Base-by-base conservation (phyloP, 2,329 filamentous ascomycete genomes). In the Arachnomyces sp. region DNA sequence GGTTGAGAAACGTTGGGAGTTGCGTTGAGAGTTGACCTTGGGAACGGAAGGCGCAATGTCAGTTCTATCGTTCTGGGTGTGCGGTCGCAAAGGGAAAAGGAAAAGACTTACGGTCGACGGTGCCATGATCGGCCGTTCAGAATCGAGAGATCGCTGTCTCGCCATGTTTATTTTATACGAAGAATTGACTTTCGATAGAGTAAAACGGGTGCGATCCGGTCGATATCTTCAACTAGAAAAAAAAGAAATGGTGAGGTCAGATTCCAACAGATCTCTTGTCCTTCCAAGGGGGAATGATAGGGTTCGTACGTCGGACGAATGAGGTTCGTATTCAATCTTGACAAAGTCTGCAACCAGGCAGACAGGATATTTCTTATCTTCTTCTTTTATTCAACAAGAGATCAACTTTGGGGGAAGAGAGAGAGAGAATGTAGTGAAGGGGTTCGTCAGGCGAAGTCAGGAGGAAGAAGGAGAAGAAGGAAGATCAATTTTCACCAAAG, bases 71-170 rank as follows among this genome's bases (percentile, higher is more conserved):
- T 2, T 8, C 21, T 31, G 17, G 34, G 12, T 11, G 28, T 37
- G 28, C 32, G 39, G 31, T 36, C 34, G 37, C n/a, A 25, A 21
- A 16, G 18, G n/a, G 21, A 31, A 39, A 49, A 42, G 35, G 38
- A 40, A 41, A 29, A 33, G 28, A 36, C 37, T 16, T 40, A 30
- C 16, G 29, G 31, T 73, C 44, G 68, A 72, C 34, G 68, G 67
- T 33, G 70, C 64, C 69, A 76, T 74, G 45, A 76, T 76, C 36
- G 73, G 73, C 40, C 73, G 62, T 50, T 72, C 68, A 30, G 73
- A 76, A 39, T 76, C 73, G 9, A 74, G 56, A 39, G 72, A 75
- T 25, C 54, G 51, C 36, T 63, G 62, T 46, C 63, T 59, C 38
- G 61, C 54, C 61, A 65, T 64, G 31, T 36, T 39, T 11, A n/a